Base-by-base conservation (phyloP, 208 protist species). In the Acanthamoeba polyphaga region DNA sequence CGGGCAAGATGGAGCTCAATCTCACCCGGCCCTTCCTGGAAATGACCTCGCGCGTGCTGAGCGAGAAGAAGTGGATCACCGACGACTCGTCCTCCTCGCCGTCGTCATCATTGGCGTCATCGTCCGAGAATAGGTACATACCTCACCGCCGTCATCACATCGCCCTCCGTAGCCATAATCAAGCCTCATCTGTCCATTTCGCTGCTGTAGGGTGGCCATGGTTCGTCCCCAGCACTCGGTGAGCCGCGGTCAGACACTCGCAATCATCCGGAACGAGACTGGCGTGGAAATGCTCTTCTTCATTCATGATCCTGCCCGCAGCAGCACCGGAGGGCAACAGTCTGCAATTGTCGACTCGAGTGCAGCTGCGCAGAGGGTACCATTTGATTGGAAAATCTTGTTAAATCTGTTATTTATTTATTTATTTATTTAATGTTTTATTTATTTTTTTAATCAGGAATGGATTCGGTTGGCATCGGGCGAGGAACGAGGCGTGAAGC, bases 231-330 rank as follows among this genome's bases (percentile, higher is more conserved):
- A 32, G 68, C 27, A 76, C 68, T 76, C 68, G 68, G 68, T 76
- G 68, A 38, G 68, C 68, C 13, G 68, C 68, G 68, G 68, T 32
- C 68, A 76, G 68, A 76, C 68, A 9, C 68, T 34, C 17, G 68
- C 68, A 29, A 76, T 76, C 68, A 76, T 76, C 68, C 17, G 68
- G 29, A 76, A 76, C 32, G 68, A 76, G 68, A 76, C 68, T 15
- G 68, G 68, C 68, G 68, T 76, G 32, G 27, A 76, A 29, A 76
- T 76, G 68, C 68, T 76, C 29, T 29, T 76, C n/a, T 38, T 43
- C 32, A 76, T 76, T 15, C 27, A 76, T n/a, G n/a, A 70, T 0
- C n/a, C 64, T 24, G n/a, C 64, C 68, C 27, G 29, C 32, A 13
- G 24, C 1, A 17, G 55, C 55, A 62, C 55, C 55, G 55, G 55